Evolutionary conservation across 805 yeast genomes (phyloP), one percentile per base, ranked within the genome.

Genomic region (Osmozyma mogii): DNA sequence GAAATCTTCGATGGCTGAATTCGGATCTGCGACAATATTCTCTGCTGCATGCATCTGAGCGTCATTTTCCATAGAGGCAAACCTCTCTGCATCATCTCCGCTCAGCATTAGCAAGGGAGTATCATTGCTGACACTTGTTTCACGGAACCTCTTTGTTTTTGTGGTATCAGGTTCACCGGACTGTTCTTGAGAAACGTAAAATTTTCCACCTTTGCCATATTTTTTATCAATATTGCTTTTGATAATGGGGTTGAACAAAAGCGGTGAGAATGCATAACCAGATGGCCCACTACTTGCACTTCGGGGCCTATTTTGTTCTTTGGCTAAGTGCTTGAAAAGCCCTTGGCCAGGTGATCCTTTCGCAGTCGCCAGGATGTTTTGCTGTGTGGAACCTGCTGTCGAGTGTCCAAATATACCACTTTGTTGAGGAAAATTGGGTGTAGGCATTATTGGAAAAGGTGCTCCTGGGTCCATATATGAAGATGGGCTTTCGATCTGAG

Each of bases 141-240:
- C 44, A 4, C 46, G 22, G 13, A 30, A 17, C 2, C 36, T 32
- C 6, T 19, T 15, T 22, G 31, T 35, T 8, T 29, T 17, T n/a
- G 36, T 18, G 15, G 35, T 40, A 16, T 36, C 43, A 4, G 39
- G 39, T 3, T 36, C 40, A 3, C 27, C 22, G 4, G 38, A 32
- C 4, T 28, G 37, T n/a, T 61, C 68, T 27, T 54, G 50, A 4
- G 54, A 58, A 10, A 82, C 84, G 48, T 77, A 87, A 49, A 83
- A 89, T 47, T 88, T 82, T 2, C 98, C 98, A 5, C 98, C 98
- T 39, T 70, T 69, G 9, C 79, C 78, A 45, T 89, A 89, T 47
- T 89, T 89, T 33, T 82, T 75, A 49, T 89, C 97, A 22, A 89
- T 77, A 34, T 72, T 75, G 27, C 72, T 70, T 33, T 75, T 77